Evolutionary conservation across 2,329 filamentous ascomycete genomes (phyloP), one percentile per base, ranked within the genome.

Genomic region (Ascochyta lentis): DNA sequence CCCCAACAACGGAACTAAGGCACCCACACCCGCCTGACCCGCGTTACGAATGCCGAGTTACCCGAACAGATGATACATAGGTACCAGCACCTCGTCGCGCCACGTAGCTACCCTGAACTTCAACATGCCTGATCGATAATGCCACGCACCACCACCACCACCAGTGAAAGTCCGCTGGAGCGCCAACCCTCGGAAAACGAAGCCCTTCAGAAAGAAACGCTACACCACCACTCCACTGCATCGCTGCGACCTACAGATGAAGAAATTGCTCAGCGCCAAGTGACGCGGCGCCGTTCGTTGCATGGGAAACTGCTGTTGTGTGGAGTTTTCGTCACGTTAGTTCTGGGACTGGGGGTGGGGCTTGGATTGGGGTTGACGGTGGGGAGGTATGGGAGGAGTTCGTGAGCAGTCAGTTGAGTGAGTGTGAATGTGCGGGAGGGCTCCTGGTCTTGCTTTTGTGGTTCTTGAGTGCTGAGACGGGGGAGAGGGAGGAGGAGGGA

Each of bases 291-390:
- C 7, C 46, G 42, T n/a, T 16, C 31, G 16, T 13, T 49, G 10
- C 47, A 55, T n/a, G 22, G 63, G 16, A 72, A 70, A 47, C 38
- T 71, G n/a, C 37, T 75, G n/a, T 43, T 75, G 23, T 57, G 54
- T 26, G 49, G 54, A 4, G 31, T 68, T 12, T 7, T 66, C 23
- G 51, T 52, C 6, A 29, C 74, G 22, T 34, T 72, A 3, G 67
- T 80, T 42, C 57, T 85, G 35, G 81, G 71, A 0, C 71, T 86
- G 8, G 82, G 77, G 0, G 70, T 88, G 16, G 86, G 85, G 3
- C 75, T 88, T 2, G 84, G 84, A 3, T 71, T 88, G 6, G 84
- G 85, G 9, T 74, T 87, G 19, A 77, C 73, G 35, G 60, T 75
- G 13, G 71, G 67, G 16, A 63, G 65, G 26, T 37, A 50, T 16